Evolutionary conservation across 331 rosid genomes (phyloP).

Genomic region (Stylosanthes scabra): DNA sequence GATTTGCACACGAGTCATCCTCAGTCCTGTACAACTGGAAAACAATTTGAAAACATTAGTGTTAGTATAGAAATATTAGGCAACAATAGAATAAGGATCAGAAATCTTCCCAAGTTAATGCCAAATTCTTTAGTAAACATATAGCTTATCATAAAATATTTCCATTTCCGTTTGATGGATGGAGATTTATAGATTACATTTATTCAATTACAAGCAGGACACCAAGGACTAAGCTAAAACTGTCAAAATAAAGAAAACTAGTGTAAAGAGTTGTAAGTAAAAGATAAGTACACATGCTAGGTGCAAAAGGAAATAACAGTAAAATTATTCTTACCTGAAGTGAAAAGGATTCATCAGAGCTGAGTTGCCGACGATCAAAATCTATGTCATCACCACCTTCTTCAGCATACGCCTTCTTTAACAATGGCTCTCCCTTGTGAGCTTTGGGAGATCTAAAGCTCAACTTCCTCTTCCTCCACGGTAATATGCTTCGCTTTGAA

Average conservation of each 20-base stretch:
- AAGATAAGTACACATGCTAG: neutral
- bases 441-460: constrained; percentile 92
- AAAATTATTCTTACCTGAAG: constrained; percentile 56
- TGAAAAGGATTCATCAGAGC: constrained; percentile 85
- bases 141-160: neutral
- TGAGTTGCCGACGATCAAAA: constrained; percentile 96
- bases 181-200: constrained; percentile 9
- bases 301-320: constrained; percentile 5
- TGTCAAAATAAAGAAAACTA: neutral
- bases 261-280: constrained; percentile 3
- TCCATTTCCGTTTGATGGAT: neutral
- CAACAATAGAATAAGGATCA: neutral
- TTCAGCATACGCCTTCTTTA: constrained; percentile 91
- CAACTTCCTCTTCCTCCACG: constrained; percentile 98
- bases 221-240: constrained; percentile 5
- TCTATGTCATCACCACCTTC: constrained; percentile 99
- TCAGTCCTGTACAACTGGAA: constrained; percentile 68
- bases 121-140: neutral
- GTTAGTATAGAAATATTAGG: constrained; percentile 14
- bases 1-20: constrained; percentile 72
- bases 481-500: constrained; percentile 73
- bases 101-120: neutral
- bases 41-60: constrained; percentile 23
- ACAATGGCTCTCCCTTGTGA: constrained; percentile 84
- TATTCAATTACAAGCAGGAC: constrained; percentile 10